Base-by-base conservation (phyloP, 73 alveolate species). In the Paramecium primaurelia region DNA sequence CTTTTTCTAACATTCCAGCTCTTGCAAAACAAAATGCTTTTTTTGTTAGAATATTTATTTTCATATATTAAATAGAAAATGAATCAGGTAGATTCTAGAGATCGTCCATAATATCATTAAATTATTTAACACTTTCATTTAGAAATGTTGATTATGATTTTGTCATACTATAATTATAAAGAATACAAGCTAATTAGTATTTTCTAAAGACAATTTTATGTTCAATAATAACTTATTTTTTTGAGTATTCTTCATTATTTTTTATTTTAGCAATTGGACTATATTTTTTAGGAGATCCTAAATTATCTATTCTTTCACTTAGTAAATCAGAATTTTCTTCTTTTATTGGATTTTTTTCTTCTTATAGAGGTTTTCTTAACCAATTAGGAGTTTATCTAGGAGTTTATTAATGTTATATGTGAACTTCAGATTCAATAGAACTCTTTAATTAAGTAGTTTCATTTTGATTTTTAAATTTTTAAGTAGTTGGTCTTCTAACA, bases 181-280 rank as follows among this genome's bases (percentile, higher is more conserved):
- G 58, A 2, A 80, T 80, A 7, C 77, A 80, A 20, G 91, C 91
- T 80, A 80, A 80, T 36, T 40, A 25, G 49, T 80, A 80, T 28
- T 80, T 80, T 45, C 91, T 20, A 80, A 80, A 80, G n/a, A 80
- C 51, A 80, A 80, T 80, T 45, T 80, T 80, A 28, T 80, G 75
- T 80, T 45, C 75, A 28, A 80, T 49, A 45, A 80, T 80, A 18
- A 37, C 32, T 73, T 73, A 73, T n/a, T 73, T 34, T n/a, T 73
- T 37, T 0, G 37, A 22, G 36, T 37, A n/a, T 10, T 14, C 71
- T 18, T 80, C 88, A 38, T 42, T 38, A 34, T 28, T 32, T 8
- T 32, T 7, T 2, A 34, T n/a, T 30, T 36, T 68, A 5, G 28
- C 0, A 8, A 54, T 54, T 0, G 69, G 85, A 75, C 36, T 37